A percentile compares a stretch with the other conserved stretches of the same genome.
Evolutionary conservation across 768 basidiomycete genomes (phyloP).

Genomic region (Serendipita sp.): DNA sequence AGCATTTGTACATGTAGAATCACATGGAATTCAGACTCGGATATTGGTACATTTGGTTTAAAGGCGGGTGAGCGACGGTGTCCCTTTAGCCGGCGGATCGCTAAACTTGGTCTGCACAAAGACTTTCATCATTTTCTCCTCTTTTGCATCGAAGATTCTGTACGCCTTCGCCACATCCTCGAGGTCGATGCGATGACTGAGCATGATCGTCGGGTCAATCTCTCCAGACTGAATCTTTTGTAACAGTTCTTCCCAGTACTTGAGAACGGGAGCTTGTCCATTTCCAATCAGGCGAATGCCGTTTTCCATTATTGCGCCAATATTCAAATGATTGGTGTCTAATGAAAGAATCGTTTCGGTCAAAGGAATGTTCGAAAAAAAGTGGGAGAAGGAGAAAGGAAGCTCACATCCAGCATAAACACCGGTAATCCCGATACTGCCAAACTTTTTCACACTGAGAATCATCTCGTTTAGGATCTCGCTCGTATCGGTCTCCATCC

Average conservation of each 20-base stretch:
- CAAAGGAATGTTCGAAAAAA: not conserved
- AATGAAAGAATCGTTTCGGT: slow-evolving; percentile 21
- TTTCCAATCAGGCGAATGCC: slow-evolving; percentile 47
- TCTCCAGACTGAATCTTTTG: not conserved
- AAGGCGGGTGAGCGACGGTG: not conserved
- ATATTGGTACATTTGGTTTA: not conserved
- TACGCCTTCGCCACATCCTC: not conserved
- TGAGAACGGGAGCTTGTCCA: slow-evolving; percentile 41
- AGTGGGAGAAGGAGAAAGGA: not conserved
- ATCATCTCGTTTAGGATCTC: slow-evolving; percentile 44
- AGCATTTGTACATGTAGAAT: too few species aligned
- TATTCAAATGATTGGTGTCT: slow-evolving; percentile 48
- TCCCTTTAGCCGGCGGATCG: not conserved
- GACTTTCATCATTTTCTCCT: slow-evolving; percentile 1
- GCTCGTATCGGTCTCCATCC: slow-evolving; percentile 59
- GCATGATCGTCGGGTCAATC: slow-evolving; percentile 1
- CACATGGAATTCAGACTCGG: too few species aligned
- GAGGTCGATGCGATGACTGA: not conserved
- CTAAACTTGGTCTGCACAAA: not conserved
- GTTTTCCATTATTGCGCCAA: slow-evolving; percentile 67
- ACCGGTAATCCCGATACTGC: slow-evolving; percentile 45
- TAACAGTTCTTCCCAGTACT: slow-evolving; percentile 43
- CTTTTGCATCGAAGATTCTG: not conserved
- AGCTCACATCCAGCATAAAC: slow-evolving; percentile 27
- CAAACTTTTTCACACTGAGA: slow-evolving; percentile 35